Conservation (phyloP, 164 flowering plant genomes). For the Magnolia changhungtana region DNA sequence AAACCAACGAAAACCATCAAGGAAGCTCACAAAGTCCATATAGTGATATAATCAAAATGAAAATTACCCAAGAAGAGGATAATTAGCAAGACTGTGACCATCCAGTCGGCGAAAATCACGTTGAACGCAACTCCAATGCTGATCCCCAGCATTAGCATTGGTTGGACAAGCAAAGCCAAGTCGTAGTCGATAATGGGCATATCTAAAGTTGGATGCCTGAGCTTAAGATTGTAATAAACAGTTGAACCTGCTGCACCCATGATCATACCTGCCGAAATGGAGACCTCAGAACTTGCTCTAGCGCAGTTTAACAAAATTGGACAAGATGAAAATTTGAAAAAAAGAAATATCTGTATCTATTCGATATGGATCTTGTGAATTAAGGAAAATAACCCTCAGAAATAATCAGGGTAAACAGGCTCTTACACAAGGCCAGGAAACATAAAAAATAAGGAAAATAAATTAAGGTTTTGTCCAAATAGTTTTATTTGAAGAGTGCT, state of each 20-base stretch:
- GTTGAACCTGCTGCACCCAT: slow-evolving; percentile 98
- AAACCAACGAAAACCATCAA: slow-evolving; percentile 1
- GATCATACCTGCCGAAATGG: slow-evolving; percentile 75
- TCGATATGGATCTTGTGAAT: not conserved
- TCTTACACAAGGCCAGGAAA: no score
- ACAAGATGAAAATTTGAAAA: not conserved
- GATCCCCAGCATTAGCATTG: slow-evolving; percentile 97
- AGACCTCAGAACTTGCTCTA: slow-evolving; percentile 2
- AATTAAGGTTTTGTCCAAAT: not conserved
- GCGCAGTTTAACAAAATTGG: not conserved
- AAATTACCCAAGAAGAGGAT: slow-evolving; percentile 76
- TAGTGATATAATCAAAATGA: not conserved
- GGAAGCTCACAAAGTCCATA: not conserved
- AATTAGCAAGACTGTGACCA: slow-evolving; percentile 92
- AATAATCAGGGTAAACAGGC: no score
- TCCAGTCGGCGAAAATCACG: slow-evolving; percentile 95
- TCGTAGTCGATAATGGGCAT: slow-evolving; percentile 97
- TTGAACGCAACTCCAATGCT: slow-evolving; percentile 95
- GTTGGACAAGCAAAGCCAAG: slow-evolving; percentile 90
- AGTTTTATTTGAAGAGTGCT: not conserved
- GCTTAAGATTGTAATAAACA: slow-evolving; percentile 85
- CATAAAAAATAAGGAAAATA: not conserved
- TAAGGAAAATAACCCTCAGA: no score
- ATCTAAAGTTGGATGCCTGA: slow-evolving; percentile 89
- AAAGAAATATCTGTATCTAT: not conserved